Base-by-base conservation (phyloP, 306 rosid species). In the Canavalia gladiata region DNA sequence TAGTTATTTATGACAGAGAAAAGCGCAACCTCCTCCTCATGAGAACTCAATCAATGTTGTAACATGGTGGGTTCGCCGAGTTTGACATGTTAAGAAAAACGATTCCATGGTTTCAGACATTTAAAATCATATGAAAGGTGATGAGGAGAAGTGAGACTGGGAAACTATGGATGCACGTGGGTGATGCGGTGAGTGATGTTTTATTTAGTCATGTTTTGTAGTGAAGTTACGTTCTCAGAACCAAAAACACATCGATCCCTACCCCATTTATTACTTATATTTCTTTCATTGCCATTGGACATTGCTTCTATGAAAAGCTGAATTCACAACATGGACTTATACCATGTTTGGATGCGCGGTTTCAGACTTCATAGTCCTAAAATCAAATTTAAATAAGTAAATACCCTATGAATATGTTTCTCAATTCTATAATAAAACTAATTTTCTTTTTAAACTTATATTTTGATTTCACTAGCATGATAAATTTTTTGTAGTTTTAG, bases 121-220 rank as follows among this genome's bases (percentile, higher is more conserved):
- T 7, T 55, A 57, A 28, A 30, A 28, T 71, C 7, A 35, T 60
- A 62, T 25, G 57, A 64, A 43, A 43, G 2, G 25, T 39, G 73
- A 43, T 8, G 47, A 47, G 81, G 8, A 18, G 33, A 75, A 75
- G 7, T 9, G 37, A 37, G n/a, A 42, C 6, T 29, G 56, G 68
- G 37, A 3, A 41, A 12, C 28, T 35, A 39, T 51, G 75, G 46
- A 39, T 51, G 75, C 90, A 87, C 86, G 68, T 87, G 92, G 92
- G n/a, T 83, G 86, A 89, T 74, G 90, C 41, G 29, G 62, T 35
- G 64, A 65, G 41, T 73, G 83, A 77, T 73, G 81, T 41, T 4
- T 11, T 7, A 9, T 29, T 45, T 3, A 39, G 60, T 41, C 37
- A 51, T 60, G 68, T 10, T 18, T 18, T 18, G 25, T 18, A 7